These are phyloP conservation scores for Cadophora sp. DNA, from an alignment of 2,329 filamentous ascomycete genomes.

Conservation along the genomic window DNA sequence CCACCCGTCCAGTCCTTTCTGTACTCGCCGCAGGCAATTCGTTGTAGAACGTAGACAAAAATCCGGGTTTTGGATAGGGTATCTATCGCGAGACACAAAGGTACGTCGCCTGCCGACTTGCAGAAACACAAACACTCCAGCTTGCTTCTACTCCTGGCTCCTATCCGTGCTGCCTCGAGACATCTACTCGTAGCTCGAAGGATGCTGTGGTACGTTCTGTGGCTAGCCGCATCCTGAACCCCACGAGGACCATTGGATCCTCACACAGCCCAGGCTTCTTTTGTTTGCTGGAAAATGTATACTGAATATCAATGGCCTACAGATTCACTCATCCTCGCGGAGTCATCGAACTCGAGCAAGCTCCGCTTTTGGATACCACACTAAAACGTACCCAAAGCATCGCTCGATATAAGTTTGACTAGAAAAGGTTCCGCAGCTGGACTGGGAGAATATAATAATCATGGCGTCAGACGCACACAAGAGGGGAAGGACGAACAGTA, in stretches of 20 bases:
- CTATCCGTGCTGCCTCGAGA: conserved; percentile 38
- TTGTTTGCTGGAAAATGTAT: conserved; percentile 31
- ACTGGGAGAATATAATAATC: conserved; percentile 36
- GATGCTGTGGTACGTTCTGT: conserved; percentile 32
- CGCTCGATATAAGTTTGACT: conserved; percentile 21
- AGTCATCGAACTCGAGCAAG: conserved; percentile 20
- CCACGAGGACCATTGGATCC: conserved; percentile 37
- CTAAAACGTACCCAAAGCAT: conserved; percentile 21
- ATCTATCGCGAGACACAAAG: conserved; percentile 33
- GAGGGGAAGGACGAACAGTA: conserved; percentile 37
- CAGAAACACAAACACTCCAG: conserved; percentile 36
- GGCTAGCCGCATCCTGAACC: conserved; percentile 28
- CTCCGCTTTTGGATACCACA: conserved; percentile 27
- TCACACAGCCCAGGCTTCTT: conserved; percentile 24
- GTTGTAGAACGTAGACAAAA: conserved; percentile 32
- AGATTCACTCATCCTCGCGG: conserved; percentile 30
- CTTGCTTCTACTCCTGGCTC: conserved; percentile 25
- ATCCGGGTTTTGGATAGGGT: conserved; percentile 25
- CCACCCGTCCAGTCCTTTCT: conserved; percentile 36
- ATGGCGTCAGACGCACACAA: conserved; percentile 39
- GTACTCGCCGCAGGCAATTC: conserved; percentile 26
- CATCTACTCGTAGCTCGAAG: conserved; percentile 35
- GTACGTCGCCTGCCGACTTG: conserved; percentile 39
- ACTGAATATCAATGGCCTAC: conserved; percentile 35
- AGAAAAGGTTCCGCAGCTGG: conserved; percentile 33